Evolutionary conservation across 2,329 filamentous ascomycete species (phyloP), one percentile per base, ranked within the genome.

Genomic region (Colletotrichum plurivorum): DNA sequence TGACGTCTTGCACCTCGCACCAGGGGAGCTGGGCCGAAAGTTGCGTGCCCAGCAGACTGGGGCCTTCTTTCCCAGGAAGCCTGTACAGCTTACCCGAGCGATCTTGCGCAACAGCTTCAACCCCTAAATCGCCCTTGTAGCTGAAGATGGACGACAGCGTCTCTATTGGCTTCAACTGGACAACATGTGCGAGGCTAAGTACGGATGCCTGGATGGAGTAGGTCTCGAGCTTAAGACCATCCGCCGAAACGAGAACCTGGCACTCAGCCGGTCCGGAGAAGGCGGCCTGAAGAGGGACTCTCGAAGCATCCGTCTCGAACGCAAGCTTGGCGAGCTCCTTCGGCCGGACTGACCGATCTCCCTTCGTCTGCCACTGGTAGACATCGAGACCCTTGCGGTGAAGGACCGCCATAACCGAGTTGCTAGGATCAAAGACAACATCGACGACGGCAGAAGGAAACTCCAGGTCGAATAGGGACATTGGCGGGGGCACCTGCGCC

Each of bases 401-500:
- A 20, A 98, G 83, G 9, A 97, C 87, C 4, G 90, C 94, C 76
- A 98, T 86, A 8, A 85, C 84, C 1, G 85, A 86, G 56, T 92
- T 90, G 55, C 87, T 85, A 15, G 84, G 84, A 57, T 89, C 92
- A 73, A 98, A 90, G 0, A 92, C 89, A 59, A 96, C 89, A 80
- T 98, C 94, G 18, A 93, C 82, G 3, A 90, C 87, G 61, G 91
- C 90, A 0, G 86, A 86, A 15, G 88, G 83, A 31, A 92, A 80
- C 13, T 83, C 75, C 18, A 98, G 75, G 66, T 97, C 93, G 73
- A 92, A 92, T 71, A 95, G 86, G 16, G 94, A 90, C 94, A 98
- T 98, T 1, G 96, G 96, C 31, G 96, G 96, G 25, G 96, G 96
- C 3, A 98, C 87, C 75, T 96, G 97, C 13, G 94, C 93, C 57